phyloP scores from a whole-genome alignment of 1,139 yeast species.

The Diutina siamensis region DNA sequence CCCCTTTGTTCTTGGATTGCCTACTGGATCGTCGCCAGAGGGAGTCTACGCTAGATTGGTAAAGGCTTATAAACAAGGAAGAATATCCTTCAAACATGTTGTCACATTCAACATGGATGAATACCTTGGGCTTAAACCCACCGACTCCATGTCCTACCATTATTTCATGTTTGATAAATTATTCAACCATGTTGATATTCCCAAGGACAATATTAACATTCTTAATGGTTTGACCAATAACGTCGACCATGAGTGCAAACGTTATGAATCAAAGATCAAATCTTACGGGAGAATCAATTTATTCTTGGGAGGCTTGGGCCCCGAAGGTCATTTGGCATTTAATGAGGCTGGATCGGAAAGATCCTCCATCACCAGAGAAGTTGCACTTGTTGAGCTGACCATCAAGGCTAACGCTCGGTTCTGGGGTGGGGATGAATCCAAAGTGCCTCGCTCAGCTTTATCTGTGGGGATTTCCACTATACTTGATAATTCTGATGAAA shows the following conservation, averaged over 20 bases:
- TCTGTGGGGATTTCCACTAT: conserved; percentile 56
- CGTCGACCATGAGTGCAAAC: conserved; percentile 34
- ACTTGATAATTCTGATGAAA: conserved; percentile 44
- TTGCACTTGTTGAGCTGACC: conserved; percentile 39
- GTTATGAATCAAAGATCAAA: conserved; percentile 41
- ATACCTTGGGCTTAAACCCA: conserved; percentile 39
- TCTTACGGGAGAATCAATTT: conserved; percentile 41
- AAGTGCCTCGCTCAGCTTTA: conserved; percentile 44
- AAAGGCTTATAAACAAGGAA: conserved; percentile 32
- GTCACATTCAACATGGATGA: conserved; percentile 58
- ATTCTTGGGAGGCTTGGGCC: conserved; percentile 53
- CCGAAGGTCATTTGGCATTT: conserved; percentile 57
- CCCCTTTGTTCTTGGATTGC: conserved; percentile 52
- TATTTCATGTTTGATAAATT: conserved; percentile 50
- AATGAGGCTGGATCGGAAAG: conserved; percentile 48
- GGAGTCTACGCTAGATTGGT: conserved; percentile 41
- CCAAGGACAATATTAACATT: conserved; percentile 42
- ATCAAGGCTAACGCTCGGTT: conserved; percentile 48
- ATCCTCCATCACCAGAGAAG: conserved; percentile 36
- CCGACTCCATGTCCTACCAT: conserved; percentile 44
- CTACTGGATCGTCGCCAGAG: conserved; percentile 59
- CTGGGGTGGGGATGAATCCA: conserved; percentile 32
- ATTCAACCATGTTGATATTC: conserved; percentile 49
- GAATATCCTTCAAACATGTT: conserved; percentile 40
- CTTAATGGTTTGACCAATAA: conserved; percentile 42